phyloP scores from a whole-genome alignment of 768 basidiomycete genomes.

The Boletus coccyginus region DNA sequence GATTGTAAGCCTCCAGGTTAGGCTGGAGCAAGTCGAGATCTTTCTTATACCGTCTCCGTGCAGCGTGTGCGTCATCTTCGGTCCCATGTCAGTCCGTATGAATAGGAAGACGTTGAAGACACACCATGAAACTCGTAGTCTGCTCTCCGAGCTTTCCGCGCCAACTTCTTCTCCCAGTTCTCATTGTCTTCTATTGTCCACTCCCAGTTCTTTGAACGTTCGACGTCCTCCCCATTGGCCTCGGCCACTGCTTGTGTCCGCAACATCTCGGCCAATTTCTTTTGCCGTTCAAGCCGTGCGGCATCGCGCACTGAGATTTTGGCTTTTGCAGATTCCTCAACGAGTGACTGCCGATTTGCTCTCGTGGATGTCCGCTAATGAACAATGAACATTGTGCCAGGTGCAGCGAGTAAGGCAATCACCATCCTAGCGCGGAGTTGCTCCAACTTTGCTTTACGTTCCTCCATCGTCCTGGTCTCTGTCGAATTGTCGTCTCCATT shows the following conservation, averaged over 20 bases:
- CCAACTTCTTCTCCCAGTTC: constrained; percentile 49
- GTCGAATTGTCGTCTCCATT: constrained; percentile 16
- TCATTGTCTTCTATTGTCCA: constrained; percentile 31
- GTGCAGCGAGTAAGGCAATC: neutral
- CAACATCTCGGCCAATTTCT: constrained; percentile 84
- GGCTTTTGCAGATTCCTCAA: constrained; percentile 79
- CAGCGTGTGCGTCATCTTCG: constrained; percentile 86
- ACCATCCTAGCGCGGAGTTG: constrained; percentile 80
- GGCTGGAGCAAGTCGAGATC: constrained; percentile 87
- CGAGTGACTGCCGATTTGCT: constrained; percentile 82
- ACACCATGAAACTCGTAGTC: constrained; percentile 91
- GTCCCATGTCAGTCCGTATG: neutral
- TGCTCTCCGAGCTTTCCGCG: constrained; percentile 76
- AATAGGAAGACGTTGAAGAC: constrained; percentile 20
- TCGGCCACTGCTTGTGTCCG: constrained; percentile 85
- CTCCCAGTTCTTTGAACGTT: constrained; percentile 96
- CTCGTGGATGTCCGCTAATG: constrained; percentile 70
- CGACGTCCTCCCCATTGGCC: constrained; percentile 92
- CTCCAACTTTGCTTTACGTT: constrained; percentile 74
- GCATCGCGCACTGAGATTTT: constrained; percentile 78
- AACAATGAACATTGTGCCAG: neutral
- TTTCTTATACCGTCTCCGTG: constrained; percentile 88
- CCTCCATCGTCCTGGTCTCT: constrained; percentile 53
- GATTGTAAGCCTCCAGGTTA: constrained; percentile 82
- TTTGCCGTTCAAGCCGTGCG: constrained; percentile 83